Evolutionary conservation across 2,329 filamentous ascomycete species (phyloP), one percentile per base, ranked within the genome.

Genomic region (Stachybotrys chlorohalonatus): DNA sequence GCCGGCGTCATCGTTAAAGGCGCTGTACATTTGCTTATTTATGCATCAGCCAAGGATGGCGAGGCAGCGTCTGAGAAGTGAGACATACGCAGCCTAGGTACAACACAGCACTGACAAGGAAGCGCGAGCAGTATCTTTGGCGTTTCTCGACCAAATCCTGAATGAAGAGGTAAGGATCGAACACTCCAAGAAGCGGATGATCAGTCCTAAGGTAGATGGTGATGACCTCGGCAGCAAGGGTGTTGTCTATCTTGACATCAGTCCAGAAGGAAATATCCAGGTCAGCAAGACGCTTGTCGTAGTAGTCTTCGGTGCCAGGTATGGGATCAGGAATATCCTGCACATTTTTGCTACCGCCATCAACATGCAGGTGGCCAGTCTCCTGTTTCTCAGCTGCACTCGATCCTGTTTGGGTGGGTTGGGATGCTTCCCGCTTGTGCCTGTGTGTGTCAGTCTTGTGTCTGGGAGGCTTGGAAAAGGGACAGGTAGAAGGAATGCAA

Each of bases 181-280:
- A 75, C 0, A 63, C 53, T 1, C 68, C 69, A 11, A 74, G 56
- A 1, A 74, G 59, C 0, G 71, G 70, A 53, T 73, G 68, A 11
- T 75, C 71, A 1, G 70, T 73, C 52, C 63, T 59, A 6, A 73
- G 55, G 47, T 73, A 73, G 1, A 72, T 53, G 2, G 70, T 73
- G n/a, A 73, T 68, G 24, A 62, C 58, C 11, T 59, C 62, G 2
- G 64, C 65, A n/a, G 68, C 66, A 11, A 68, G 55, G 6, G 67
- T 60, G 49, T 66, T 60, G 0, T 60, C 49, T 6, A 73, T 58
- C 6, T 56, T 45, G 6, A 71, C 62, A 31, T 66, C 55, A 13
- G 72, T 71, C 73, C 73, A 70, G 54, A 63, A 62, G 11, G 53
- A 31, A 39, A 73, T 66, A 3, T 66, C 52, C 1, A 72, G 57